Percentiles rank a stretch among this genome's conserved stretches.
These are phyloP conservation scores for Crucibulum laeve DNA, from an alignment of 768 basidiomycete genomes.

Conservation along the genomic window DNA sequence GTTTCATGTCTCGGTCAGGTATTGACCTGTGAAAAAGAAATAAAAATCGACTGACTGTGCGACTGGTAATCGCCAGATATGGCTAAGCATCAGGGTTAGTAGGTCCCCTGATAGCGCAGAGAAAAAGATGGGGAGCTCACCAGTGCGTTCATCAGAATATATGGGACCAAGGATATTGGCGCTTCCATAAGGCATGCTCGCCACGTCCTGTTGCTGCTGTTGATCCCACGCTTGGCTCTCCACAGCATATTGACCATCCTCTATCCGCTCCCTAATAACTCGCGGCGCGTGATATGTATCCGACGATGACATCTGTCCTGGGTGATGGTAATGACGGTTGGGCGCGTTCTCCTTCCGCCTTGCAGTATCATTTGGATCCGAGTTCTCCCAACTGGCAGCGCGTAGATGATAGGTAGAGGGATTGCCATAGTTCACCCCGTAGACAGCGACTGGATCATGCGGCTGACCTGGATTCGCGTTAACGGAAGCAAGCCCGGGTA, in stretches of 20 bases:
- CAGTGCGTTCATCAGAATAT: constrained; percentile 56
- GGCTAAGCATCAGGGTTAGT: constrained; percentile 21
- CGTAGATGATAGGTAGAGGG: constrained; percentile 47
- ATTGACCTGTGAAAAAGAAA: constrained; percentile 20
- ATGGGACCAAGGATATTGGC: constrained; percentile 39
- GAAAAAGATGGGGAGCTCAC: constrained; percentile 27
- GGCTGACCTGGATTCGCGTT: constrained; percentile 14
- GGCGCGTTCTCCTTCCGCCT: constrained; percentile 30
- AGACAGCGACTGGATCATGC: constrained; percentile 15
- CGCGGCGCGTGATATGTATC: constrained; percentile 17
- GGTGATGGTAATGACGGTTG: constrained; percentile 14
- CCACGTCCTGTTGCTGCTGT: constrained; percentile 20
- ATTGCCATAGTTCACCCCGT: constrained; percentile 18
- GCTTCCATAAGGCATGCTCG: constrained; percentile 33
- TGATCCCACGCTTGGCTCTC: constrained; percentile 22
- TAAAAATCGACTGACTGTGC: constrained; percentile 21
- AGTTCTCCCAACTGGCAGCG: constrained; percentile 50
- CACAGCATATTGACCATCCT: constrained; percentile 23
- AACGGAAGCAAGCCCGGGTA: constrained; percentile 15
- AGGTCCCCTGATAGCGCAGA: constrained; percentile 2
- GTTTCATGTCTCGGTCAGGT: too few species aligned
- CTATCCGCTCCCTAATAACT: constrained; percentile 25
- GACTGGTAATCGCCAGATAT: constrained; percentile 38
- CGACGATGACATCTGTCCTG: constrained; percentile 5
- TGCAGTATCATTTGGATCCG: constrained; percentile 24